phyloP scores from a whole-genome alignment of 78 protist species.

The Paratrimastix pyriformis region DNA sequence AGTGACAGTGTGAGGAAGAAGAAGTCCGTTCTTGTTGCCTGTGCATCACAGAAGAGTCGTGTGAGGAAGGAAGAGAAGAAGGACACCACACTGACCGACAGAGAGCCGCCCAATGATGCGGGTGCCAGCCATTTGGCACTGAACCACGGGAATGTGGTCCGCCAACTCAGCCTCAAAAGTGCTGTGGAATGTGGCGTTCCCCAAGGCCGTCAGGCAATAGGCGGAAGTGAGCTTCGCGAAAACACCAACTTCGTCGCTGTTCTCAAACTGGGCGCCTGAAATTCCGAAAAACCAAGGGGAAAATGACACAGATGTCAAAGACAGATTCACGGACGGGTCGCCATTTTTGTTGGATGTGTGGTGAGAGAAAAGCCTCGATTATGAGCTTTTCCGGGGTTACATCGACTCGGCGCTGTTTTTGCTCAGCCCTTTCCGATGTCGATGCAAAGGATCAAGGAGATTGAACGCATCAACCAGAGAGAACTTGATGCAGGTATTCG shows the following conservation, averaged over 20 bases:
- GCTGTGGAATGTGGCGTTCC: constrained; percentile 83
- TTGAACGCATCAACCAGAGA: neutral
- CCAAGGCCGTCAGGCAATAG: constrained; percentile 85
- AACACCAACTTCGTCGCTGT: constrained; percentile 91
- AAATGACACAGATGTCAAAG: too few relatives aligned
- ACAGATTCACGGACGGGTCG: too few relatives aligned
- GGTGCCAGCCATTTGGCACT: constrained; percentile 69
- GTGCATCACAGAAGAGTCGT: neutral
- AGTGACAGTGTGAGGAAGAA: constrained; percentile 86
- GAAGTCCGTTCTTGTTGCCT: constrained; percentile 93
- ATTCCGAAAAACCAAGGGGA: neutral
- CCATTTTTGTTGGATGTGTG: too few relatives aligned
- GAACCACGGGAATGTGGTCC: constrained; percentile 83
- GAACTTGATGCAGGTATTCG: neutral
- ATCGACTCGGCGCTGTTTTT: too few relatives aligned
- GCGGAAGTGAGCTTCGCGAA: constrained; percentile 90
- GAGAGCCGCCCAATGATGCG: constrained; percentile 77
- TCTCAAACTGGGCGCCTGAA: constrained; percentile 86
- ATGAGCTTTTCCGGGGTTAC: too few relatives aligned
- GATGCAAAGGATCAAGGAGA: neutral
- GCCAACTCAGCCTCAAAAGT: constrained; percentile 80
- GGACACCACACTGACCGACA: constrained; percentile 18
- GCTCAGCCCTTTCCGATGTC: neutral
- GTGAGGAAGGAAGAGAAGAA: neutral
- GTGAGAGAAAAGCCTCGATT: too few relatives aligned